Percentiles rank a stretch among this genome's conserved stretches.
Evolutionary conservation across 1,139 yeast species (phyloP).

Genomic region (Zygosaccharomyces sapae): DNA sequence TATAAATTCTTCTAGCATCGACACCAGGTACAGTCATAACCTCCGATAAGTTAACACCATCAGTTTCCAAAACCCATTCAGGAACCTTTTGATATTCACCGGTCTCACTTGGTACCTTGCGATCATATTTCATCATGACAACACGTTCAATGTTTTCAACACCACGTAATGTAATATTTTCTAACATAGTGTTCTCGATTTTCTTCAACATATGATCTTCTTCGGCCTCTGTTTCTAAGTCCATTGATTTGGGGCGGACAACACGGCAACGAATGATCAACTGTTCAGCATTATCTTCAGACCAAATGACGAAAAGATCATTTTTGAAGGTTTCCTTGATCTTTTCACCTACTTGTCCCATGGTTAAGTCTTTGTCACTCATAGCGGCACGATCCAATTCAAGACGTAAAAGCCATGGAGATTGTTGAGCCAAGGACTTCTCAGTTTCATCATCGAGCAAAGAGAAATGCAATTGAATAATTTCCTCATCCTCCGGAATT

Average conservation of each 20-base stretch:
- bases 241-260: constrained; percentile 88
- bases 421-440: constrained; percentile 86
- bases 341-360: constrained; percentile 98
- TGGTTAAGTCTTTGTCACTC: constrained; percentile 95
- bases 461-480: constrained; percentile 94
- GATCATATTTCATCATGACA: constrained; percentile 80
- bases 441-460: constrained; percentile 98
- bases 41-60: constrained; percentile 93
- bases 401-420: constrained; percentile 95
- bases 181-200: constrained; percentile 94
- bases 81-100: constrained; percentile 88
- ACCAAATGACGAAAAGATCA: constrained; percentile 96
- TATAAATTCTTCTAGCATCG: constrained; percentile 81
- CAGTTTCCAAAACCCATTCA: constrained; percentile 98
- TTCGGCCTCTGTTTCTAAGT: constrained; percentile 91
- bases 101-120: constrained; percentile 67
- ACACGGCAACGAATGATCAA: constrained; percentile 97
- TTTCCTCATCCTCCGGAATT: constrained; percentile 93
- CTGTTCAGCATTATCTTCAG: constrained; percentile 97
- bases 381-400: constrained; percentile 98
- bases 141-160: constrained; percentile 90
- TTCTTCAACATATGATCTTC: constrained; percentile 96
- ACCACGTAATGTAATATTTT: constrained; percentile 92
- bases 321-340: constrained; percentile 91
- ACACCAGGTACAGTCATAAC: constrained; percentile 96